Percentiles rank a stretch among this genome's conserved stretches.
These are phyloP conservation scores for Antitrichia curtipendula DNA, from an alignment of 225 moss, liverwort and hornwort species.

Conservation along the genomic window DNA sequence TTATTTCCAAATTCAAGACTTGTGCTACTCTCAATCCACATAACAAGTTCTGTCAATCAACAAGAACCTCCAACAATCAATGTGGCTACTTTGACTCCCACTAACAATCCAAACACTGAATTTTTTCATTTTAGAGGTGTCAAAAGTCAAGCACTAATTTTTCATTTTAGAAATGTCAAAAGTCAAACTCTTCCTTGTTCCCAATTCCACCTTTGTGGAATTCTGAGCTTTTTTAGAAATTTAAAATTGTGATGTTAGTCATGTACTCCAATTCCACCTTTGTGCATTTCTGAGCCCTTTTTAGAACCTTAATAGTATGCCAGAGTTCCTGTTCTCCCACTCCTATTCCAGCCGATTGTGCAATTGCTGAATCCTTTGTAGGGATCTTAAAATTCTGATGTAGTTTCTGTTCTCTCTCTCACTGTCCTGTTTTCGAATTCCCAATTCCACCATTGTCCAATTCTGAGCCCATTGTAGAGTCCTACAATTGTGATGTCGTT, in stretches of 20 bases:
- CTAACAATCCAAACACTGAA: not conserved
- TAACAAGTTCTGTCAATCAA: not conserved
- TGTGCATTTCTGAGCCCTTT: not conserved
- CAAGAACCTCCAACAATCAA: not conserved
- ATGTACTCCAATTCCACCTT: not conserved
- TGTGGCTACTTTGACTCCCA: not conserved
- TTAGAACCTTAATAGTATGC: not conserved
- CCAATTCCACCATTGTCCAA: not conserved
- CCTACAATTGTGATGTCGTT: not conserved
- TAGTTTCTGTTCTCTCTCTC: not conserved
- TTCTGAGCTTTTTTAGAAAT: not conserved
- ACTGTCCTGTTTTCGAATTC: not conserved
- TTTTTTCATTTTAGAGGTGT: too few relatives aligned
- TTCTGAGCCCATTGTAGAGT: not conserved
- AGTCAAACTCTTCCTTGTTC: not conserved
- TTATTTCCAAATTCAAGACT: too few relatives aligned
- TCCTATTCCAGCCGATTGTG: not conserved
- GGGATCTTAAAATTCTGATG: not conserved
- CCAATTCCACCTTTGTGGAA: not conserved
- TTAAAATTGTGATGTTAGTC: not conserved
- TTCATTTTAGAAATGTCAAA: too few relatives aligned
- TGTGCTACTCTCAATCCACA: too few relatives aligned
- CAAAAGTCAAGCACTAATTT: too few relatives aligned
- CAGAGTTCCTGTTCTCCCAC: not conserved
- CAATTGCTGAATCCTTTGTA: accelerated